These are phyloP conservation scores for Basipetospora chlamydospora DNA, from an alignment of 2,329 filamentous ascomycete genomes.

Conservation along the genomic window DNA sequence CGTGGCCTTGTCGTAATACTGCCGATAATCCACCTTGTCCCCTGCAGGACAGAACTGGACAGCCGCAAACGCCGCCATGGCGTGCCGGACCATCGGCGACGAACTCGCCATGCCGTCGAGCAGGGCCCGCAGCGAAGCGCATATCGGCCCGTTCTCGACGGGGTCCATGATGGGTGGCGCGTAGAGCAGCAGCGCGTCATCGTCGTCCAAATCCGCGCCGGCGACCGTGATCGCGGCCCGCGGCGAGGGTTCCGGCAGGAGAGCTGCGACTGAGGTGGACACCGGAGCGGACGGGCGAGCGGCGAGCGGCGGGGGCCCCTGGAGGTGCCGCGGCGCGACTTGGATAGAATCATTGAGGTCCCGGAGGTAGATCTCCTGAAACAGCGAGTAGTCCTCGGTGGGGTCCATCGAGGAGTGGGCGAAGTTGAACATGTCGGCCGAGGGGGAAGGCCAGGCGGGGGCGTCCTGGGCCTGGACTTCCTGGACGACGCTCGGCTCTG, in stretches of 20 bases:
- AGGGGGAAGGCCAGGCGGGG: background rate
- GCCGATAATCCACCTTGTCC: conserved; percentile 18
- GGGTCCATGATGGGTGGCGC: conserved; percentile 1
- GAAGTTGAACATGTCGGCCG: background rate
- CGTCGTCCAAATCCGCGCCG: too few relatives aligned
- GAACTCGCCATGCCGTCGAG: conserved; percentile 30
- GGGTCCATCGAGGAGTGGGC: background rate
- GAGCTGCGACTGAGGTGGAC: too few relatives aligned
- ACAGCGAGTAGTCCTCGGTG: background rate
- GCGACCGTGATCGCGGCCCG: too few relatives aligned
- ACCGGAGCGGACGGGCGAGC: too few relatives aligned
- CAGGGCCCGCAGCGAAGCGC: conserved; percentile 1
- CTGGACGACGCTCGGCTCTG: too few relatives aligned
- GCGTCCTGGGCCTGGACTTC: too few relatives aligned
- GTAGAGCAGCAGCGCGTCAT: background rate
- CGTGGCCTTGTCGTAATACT: conserved; percentile 22
- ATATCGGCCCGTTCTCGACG: conserved; percentile 3
- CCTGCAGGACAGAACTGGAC: conserved; percentile 24
- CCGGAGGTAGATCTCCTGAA: conserved; percentile 1
- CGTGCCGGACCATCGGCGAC: conserved; percentile 30
- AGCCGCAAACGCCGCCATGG: conserved; percentile 36
- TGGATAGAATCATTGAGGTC: background rate
- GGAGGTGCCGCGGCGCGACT: background rate
- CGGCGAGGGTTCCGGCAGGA: too few relatives aligned
- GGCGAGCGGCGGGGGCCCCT: background rate